Conservation (phyloP, 768 basidiomycete genomes). For the Grammothele lineata region DNA sequence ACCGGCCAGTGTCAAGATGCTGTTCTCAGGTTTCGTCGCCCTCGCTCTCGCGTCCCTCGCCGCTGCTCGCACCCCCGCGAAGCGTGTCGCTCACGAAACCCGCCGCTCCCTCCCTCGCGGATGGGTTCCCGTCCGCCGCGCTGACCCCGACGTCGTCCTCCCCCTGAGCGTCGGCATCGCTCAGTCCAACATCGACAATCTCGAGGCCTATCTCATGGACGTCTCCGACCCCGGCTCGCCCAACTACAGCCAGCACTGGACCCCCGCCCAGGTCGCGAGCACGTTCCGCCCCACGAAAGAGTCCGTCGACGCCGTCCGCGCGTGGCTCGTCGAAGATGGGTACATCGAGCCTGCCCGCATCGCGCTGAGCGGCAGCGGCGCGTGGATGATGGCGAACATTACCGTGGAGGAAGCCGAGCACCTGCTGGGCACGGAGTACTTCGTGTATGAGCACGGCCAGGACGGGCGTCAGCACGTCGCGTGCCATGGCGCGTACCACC, state of each 20-base stretch:
- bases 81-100: not conserved
- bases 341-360: slow-evolving; percentile 37
- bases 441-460: slow-evolving; percentile 50
- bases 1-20: too few relatives aligned
- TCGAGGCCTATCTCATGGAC: slow-evolving; percentile 42
- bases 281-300: slow-evolving; percentile 44
- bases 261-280: slow-evolving; percentile 37
- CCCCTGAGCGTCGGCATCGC: slow-evolving; percentile 47
- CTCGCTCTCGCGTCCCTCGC: not conserved
- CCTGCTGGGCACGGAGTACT: slow-evolving; percentile 46
- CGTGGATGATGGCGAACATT: slow-evolving; percentile 39
- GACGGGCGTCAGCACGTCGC: slow-evolving; percentile 51
- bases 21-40: not conserved
- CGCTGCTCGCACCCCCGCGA: not conserved
- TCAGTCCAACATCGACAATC: slow-evolving; percentile 40
- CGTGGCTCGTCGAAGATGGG: slow-evolving; percentile 40
- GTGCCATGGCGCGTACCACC: slow-evolving; percentile 59
- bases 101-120: not conserved
- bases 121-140: slow-evolving; percentile 23
- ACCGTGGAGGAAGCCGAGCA: slow-evolving; percentile 41
- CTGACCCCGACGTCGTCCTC: slow-evolving; percentile 32
- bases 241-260: slow-evolving; percentile 48
- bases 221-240: slow-evolving; percentile 49
- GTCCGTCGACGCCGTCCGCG: slow-evolving; percentile 36
- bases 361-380: slow-evolving; percentile 35